A percentile compares a stretch with the other conserved stretches of the same genome.
Conservation (phyloP, 345 rosid genomes). For the Turnera subulata region DNA sequence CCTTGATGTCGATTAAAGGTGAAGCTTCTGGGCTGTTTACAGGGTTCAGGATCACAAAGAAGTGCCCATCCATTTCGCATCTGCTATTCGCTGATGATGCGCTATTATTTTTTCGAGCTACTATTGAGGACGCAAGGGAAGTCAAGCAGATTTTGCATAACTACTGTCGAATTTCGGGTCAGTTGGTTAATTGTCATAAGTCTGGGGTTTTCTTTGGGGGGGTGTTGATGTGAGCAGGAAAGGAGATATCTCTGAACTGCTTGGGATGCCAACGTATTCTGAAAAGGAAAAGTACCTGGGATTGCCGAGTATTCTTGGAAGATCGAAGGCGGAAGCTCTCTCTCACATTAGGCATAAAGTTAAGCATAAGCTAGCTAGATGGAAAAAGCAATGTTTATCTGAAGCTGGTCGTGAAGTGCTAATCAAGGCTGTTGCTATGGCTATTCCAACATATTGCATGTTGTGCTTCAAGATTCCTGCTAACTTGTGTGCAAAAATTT, state of each 20-base stretch:
- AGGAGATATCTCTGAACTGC: background rate
- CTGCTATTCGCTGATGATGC: background rate
- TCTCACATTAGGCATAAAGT: background rate
- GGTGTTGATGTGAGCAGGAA: background rate
- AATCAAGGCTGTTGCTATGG: too few relatives aligned
- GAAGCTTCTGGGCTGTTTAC: background rate
- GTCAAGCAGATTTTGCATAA: background rate
- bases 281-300: background rate
- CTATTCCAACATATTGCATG: too few relatives aligned
- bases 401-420: too few relatives aligned
- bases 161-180: background rate
- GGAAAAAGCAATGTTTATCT: background rate
- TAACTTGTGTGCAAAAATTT: too few relatives aligned
- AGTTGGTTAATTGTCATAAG: background rate
- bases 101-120: background rate
- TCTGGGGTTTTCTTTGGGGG: background rate
- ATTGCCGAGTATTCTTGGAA: background rate
- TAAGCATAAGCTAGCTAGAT: background rate
- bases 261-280: background rate
- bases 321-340: background rate
- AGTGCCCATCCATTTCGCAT: background rate
- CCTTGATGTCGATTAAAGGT: background rate
- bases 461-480: too few relatives aligned
- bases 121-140: background rate
- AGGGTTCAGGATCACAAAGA: background rate